Base-by-base conservation (phyloP, 2,329 filamentous ascomycete species). In the Penicillium frequentans region DNA sequence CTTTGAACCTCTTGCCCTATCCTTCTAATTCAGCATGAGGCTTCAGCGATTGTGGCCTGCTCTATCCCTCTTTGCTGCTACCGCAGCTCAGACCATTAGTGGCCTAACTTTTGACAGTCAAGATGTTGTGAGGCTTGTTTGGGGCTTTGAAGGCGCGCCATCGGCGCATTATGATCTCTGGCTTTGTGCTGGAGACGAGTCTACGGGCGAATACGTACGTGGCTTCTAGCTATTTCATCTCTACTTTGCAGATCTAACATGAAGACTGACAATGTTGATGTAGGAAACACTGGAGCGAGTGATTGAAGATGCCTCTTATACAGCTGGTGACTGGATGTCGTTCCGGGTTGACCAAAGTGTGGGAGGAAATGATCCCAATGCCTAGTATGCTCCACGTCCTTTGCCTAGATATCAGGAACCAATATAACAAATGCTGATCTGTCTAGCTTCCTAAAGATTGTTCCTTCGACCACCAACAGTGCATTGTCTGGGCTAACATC, bases 181-280 rank as follows among this genome's bases (percentile, higher is more conserved):
- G 62, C 74, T 90, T 23, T 84, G 84, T 65, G 82, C 84, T 7
- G 86, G 86, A 54, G 84, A 85, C 46, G 84, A 87, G 67, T 73
- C 76, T 2, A 75, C 72, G 19, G 73, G 70, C 54, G 74, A 75
- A 57, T 76, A 80, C 75, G 79, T 84, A 72, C 33, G 27, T 49
- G 8, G 26, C 5, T 31, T 10, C 39, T 11, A 13, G 29, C 29
- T 39, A 8, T 19, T n/a, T 13, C 3, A 13, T 37, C 7, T 19
- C 35, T 19, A 19, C 1, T 19, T 19, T 35, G 3, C 16, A 21
- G 27, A 37, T 16, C 26, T 33, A 50, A 35, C 49, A 13, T 10
- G n/a, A 4, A 13, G 16, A 37, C 46, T 62, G 16, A 59, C 39
- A 52, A 45, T 52, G 27, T 42, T 37, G 21, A 24, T 48, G 5